Percentiles rank a stretch among this genome's conserved stretches.
These are phyloP conservation scores for Pseudopithomyces maydicus DNA, from an alignment of 2,329 filamentous ascomycete species.

Conservation along the genomic window DNA sequence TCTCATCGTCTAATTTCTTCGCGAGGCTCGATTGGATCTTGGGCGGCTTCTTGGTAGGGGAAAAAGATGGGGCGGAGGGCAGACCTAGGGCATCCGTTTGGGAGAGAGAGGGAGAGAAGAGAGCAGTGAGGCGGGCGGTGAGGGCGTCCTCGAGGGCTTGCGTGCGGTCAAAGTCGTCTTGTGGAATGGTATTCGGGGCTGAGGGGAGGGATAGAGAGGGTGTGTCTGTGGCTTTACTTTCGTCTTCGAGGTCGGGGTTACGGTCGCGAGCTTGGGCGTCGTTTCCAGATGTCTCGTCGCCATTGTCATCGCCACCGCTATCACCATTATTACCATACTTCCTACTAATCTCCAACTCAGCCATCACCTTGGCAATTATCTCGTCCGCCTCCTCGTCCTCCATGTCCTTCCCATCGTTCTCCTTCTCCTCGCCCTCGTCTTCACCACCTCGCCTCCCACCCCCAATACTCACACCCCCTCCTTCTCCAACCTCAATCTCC, in stretches of 20 bases:
- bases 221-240: background rate
- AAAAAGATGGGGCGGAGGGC: constrained; percentile 53
- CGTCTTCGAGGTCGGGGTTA: background rate
- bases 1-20: constrained; percentile 69
- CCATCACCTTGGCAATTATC: constrained; percentile 52
- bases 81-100: constrained; percentile 40
- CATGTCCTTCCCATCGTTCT: constrained; percentile 30
- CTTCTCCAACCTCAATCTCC: constrained; percentile 36
- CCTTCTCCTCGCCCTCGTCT: constrained; percentile 18
- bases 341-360: constrained; percentile 51
- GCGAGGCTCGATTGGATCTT: constrained; percentile 42
- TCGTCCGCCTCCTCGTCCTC: constrained; percentile 51
- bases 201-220: constrained; percentile 47
- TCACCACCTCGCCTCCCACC: constrained; percentile 21
- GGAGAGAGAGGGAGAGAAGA: constrained; percentile 42
- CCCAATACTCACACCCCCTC: constrained; percentile 22
- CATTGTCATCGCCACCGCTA: constrained; percentile 11
- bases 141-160: constrained; percentile 51
- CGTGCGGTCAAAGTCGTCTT: constrained; percentile 31
- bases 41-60: constrained; percentile 45
- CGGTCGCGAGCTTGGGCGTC: background rate
- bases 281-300: constrained; percentile 1
- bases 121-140: constrained; percentile 51
- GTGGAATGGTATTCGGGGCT: constrained; percentile 44
- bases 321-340: constrained; percentile 41